Base-by-base conservation (phyloP, 176 grass and related monocot species). In the Zoysia japonica region DNA sequence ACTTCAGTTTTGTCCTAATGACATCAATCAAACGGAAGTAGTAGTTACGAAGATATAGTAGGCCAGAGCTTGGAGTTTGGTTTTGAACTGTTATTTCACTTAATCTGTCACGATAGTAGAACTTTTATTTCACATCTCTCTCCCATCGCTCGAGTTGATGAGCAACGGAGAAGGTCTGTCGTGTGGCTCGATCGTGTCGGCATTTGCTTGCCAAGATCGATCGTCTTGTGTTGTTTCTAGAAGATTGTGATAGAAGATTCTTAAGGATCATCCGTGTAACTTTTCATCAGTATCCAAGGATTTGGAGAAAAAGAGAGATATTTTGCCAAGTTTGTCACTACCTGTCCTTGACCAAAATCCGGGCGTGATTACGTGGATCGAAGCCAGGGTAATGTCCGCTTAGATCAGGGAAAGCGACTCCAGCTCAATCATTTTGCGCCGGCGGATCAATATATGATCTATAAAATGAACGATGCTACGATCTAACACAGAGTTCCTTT, bases 301-400 rank as follows among this genome's bases (percentile, higher is more conserved):
- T 28, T 28, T 28, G 28, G 28, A 28, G 76, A 5, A 46, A 5
- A 60, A 40, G 9, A 37, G 15, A 42, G 74, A 64, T 39, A 78
- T 84, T 64, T 78, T 17, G 41, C 17, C 37, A 53, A 50, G 52
- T 42, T 50, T 37, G 13, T 13, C 73, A 61, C 61, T 49, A 70
- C 56, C 43, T 78, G n/a, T 53, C 17, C 6, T 37, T 63, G 5
- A 71, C 39, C 56, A 52, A 64, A 71, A 65, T 66, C 37, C 7
- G 47, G 17, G 47, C 6, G 11, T 84, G 56, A 64, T 63, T 19
- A 61, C 37, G 56, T 3, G 51, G 16, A 60, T 49, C 35, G 48
- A 47, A 41, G 12, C 13, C 12, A 69, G 4, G 36, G 6, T 1
- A 39, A 71, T 59, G 28, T 60, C 42, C 67, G 61, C 42, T 70